Base-by-base conservation (phyloP, 2,329 filamentous ascomycete genomes). In the Aspergillus neotritici region DNA sequence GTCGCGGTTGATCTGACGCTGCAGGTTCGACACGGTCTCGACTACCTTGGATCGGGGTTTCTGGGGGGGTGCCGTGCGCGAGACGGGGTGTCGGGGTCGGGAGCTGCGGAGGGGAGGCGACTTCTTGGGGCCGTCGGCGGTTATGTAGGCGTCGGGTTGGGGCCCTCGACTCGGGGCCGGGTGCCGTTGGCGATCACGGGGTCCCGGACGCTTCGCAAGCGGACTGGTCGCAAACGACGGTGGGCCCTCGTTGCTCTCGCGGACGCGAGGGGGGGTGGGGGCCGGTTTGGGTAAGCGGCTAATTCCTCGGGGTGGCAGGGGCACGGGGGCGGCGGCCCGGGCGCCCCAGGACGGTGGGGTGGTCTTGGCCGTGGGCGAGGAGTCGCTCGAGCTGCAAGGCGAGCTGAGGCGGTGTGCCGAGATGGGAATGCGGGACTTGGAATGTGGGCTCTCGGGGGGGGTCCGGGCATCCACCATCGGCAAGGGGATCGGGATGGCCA, bases 101-200 rank as follows among this genome's bases (percentile, higher is more conserved):
- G 87, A 93, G 58, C 86, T 93, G 58, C 88, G 80, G 37, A 94
- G 70, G 8, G 84, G 80, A 3, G 88, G 87, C 1, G 89, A 94
- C 29, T 83, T 76, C 60, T 86, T 87, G 0, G 86, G 79, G 13
- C 76, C 74, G 34, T 86, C 80, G 29, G 79, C 73, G 44, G 84
- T 78, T 52, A 93, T 86, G 61, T 86, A 87, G 31, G 86, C 86
- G 54, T 84, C 82, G 10, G 93, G 73, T 39, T 79, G 76, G 34
- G 74, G 68, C 54, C 74, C 81, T 55, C 73, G 78, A 48, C 72
- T 76, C 17, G 63, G 58, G 39, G 61, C 56, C 30, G 62, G 61
- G 32, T 62, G 65, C 56, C 53, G 63, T 56, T 50, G 55, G 50
- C 56, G 61, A 50, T 49, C 55, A 53, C 54, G 56, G 40, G 56